Evolutionary conservation across 2,329 filamentous ascomycete genomes (phyloP).

Genomic region (Plenodomus biglobosus): DNA sequence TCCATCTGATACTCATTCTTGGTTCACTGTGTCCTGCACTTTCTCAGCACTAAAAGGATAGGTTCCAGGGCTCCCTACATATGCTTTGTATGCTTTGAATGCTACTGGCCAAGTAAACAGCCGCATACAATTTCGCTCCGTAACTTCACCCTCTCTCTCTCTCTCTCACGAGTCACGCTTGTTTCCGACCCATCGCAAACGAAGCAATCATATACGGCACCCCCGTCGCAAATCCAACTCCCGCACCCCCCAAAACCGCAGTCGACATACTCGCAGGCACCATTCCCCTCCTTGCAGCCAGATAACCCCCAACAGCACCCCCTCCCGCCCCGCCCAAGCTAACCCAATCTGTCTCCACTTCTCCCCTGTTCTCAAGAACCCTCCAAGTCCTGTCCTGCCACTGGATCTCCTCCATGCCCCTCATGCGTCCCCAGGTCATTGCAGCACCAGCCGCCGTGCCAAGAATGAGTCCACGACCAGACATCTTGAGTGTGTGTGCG

Average conservation of each 20-base stretch:
- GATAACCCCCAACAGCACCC: constrained; percentile 37
- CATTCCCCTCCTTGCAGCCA: constrained; percentile 34
- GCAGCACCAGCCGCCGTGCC: constrained; percentile 50
- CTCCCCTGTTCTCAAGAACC: constrained; percentile 57
- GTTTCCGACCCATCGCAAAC: constrained; percentile 18
- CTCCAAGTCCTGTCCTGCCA: constrained; percentile 67
- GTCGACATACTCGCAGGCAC: constrained; percentile 37
- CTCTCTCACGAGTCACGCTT: too few species aligned
- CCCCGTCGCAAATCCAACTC: constrained; percentile 54
- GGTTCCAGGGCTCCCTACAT: too few species aligned
- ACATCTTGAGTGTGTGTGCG: constrained; percentile 48
- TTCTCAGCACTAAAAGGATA: too few species aligned
- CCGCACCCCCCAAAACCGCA: constrained; percentile 50
- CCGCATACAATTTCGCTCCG: too few species aligned
- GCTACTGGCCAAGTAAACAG: too few species aligned
- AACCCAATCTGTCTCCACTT: constrained; percentile 61
- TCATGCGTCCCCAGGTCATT: constrained; percentile 56
- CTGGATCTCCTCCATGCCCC: constrained; percentile 60
- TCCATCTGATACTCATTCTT: too few species aligned
- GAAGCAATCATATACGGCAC: constrained; percentile 47
- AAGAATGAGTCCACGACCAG: constrained; percentile 51
- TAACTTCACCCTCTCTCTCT: too few species aligned
- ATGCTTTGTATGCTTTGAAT: too few species aligned
- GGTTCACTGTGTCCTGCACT: too few species aligned
- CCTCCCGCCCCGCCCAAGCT: constrained; percentile 50